These are phyloP conservation scores for Allomyces macrogynus DNA, from an alignment of 192 early-diverging fungal species.

Conservation along the genomic window DNA sequence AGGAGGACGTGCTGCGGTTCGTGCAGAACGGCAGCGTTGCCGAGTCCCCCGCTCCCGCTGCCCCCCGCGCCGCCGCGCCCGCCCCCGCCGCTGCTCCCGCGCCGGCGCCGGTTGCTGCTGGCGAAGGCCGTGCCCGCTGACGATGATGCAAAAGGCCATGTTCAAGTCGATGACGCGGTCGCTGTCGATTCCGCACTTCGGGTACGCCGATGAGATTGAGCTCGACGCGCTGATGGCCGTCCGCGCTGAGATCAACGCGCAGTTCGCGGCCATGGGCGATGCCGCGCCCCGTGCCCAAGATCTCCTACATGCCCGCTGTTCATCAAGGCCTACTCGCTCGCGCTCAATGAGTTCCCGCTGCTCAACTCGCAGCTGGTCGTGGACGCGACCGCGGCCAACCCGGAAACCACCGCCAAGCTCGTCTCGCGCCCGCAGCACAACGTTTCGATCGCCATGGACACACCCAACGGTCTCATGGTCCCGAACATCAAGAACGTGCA, in stretches of 20 bases:
- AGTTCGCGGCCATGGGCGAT: conserved; percentile 12
- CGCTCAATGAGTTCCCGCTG: conserved; percentile 62
- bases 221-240: conserved; percentile 45
- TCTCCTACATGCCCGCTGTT: conserved; percentile 91
- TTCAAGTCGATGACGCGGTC: conserved; percentile 89
- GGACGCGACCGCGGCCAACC: conserved; percentile 13
- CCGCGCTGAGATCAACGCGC: conserved; percentile 42
- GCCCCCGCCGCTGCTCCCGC: conserved; percentile 11
- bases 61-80: conserved; percentile 9
- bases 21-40: conserved; percentile 8
- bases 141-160: conserved; percentile 87
- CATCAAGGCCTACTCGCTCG: conserved; percentile 70
- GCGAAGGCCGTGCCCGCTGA: conserved; percentile 41
- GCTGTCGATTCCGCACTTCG: conserved; percentile 80
- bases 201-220: conserved; percentile 75
- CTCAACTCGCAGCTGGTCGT: conserved; percentile 52
- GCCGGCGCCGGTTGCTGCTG: conserved; percentile 16
- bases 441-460: conserved; percentile 94
- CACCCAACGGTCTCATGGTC: conserved; percentile 72
- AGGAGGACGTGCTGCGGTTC: conserved; percentile 66
- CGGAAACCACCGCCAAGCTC: conserved; percentile 27
- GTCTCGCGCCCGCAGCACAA: conserved; percentile 65
- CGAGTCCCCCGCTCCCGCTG: conserved; percentile 2
- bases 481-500: conserved; percentile 90
- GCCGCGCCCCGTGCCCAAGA: conserved; percentile 33